These are phyloP conservation scores for Ophiocordyceps unilateralis DNA, from an alignment of 2,329 filamentous ascomycete genomes.

Conservation along the genomic window DNA sequence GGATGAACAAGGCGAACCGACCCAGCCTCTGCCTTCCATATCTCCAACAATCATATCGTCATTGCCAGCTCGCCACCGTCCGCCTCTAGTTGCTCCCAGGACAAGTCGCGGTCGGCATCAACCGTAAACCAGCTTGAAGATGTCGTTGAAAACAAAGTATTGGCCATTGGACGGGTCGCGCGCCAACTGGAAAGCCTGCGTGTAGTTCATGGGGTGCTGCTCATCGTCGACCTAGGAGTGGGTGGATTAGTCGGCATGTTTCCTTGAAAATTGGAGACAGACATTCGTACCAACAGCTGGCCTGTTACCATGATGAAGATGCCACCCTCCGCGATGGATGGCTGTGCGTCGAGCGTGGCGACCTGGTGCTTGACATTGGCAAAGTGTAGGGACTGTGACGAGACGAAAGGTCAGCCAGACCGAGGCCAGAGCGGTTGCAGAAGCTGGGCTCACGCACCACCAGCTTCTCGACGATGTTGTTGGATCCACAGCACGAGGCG, in stretches of 20 bases:
- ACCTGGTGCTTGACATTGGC: constrained; percentile 64
- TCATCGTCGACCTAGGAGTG: constrained; percentile 63
- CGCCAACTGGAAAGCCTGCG: constrained; percentile 73
- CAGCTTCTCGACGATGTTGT: constrained; percentile 64
- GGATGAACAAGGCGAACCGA: constrained; percentile 1
- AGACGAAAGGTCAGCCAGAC: constrained; percentile 1
- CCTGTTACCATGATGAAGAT: constrained; percentile 85
- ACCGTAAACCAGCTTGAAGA: constrained; percentile 78
- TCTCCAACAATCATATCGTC: constrained; percentile 1
- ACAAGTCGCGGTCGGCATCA: constrained; percentile 14
- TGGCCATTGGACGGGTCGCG: constrained; percentile 41
- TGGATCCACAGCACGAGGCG: constrained; percentile 43
- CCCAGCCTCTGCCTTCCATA: background rate
- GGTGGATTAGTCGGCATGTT: constrained; percentile 1
- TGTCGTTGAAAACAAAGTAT: constrained; percentile 85
- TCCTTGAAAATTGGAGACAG: background rate
- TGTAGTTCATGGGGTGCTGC: constrained; percentile 76
- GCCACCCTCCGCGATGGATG: constrained; percentile 42
- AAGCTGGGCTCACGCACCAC: constrained; percentile 31
- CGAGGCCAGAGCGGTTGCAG: background rate
- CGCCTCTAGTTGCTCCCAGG: background rate
- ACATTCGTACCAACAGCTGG: constrained; percentile 51
- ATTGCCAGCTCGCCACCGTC: background rate
- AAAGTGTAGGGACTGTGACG: constrained; percentile 57
- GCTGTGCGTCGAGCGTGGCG: constrained; percentile 68